Conservation (phyloP, 805 yeast species). For the Limtongia smithiae region DNA sequence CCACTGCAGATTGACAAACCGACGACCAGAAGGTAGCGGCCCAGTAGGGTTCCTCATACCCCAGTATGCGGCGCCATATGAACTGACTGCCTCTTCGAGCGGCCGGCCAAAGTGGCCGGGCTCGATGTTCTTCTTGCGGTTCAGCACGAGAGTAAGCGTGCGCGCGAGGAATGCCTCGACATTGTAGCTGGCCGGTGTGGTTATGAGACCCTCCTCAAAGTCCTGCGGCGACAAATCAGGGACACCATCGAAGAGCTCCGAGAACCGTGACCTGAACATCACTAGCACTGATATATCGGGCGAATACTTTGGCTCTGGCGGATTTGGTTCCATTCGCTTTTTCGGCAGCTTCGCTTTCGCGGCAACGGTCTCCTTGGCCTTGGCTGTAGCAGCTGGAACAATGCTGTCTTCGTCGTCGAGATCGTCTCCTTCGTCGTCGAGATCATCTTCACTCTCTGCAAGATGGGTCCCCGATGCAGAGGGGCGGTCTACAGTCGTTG, state of each 20-base stretch:
- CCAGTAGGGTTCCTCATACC: slow-evolving; percentile 19
- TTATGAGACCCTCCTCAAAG: slow-evolving; percentile 38
- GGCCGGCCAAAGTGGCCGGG: slow-evolving; percentile 38
- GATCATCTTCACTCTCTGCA: no score
- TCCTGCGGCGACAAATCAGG: slow-evolving; percentile 42
- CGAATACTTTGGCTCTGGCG: slow-evolving; percentile 13
- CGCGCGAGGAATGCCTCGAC: slow-evolving; percentile 38
- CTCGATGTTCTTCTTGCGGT: slow-evolving; percentile 43
- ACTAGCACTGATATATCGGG: slow-evolving; percentile 30
- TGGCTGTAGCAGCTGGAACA: background rate
- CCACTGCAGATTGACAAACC: slow-evolving; percentile 36
- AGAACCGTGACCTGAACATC: slow-evolving; percentile 32
- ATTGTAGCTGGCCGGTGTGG: slow-evolving; percentile 28
- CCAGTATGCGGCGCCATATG: slow-evolving; percentile 32
- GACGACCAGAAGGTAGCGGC: slow-evolving; percentile 28
- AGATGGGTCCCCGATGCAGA: no score
- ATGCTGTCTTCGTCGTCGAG: background rate
- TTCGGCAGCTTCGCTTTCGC: background rate
- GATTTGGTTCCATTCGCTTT: slow-evolving; percentile 8
- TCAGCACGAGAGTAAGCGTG: slow-evolving; percentile 38
- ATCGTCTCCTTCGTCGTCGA: slow-evolving; percentile 12
- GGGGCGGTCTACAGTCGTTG: background rate
- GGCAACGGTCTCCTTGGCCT: background rate
- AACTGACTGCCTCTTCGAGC: slow-evolving; percentile 39
- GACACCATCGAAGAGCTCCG: slow-evolving; percentile 35